Conservation (phyloP, 169 alveolate genomes). For the Cytauxzoon felis region DNA sequence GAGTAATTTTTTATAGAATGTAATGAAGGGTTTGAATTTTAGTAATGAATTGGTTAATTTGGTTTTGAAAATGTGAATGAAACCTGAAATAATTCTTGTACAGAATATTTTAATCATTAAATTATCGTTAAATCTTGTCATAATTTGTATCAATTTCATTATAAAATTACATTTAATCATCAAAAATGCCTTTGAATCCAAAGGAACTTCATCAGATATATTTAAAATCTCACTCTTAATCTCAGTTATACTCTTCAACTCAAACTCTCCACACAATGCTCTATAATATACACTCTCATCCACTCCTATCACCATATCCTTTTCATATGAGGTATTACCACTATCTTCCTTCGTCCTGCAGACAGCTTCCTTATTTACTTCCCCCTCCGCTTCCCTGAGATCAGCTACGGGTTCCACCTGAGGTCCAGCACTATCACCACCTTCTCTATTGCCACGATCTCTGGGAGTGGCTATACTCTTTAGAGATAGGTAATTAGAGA, state of each 20-base stretch:
- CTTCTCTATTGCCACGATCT: too few species aligned
- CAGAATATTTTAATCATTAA: slow-evolving; percentile 5
- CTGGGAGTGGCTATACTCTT: too few species aligned
- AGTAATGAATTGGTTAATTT: slow-evolving; percentile 22
- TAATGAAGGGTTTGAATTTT: not conserved
- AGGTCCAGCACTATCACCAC: too few species aligned
- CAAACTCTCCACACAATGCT: slow-evolving; percentile 1
- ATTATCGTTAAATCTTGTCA: slow-evolving; percentile 4
- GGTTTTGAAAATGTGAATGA: slow-evolving; percentile 22
- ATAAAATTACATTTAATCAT: slow-evolving; percentile 14
- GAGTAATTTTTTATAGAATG: not conserved
- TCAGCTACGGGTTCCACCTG: too few species aligned
- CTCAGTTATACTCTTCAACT: not conserved
- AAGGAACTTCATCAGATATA: not conserved
- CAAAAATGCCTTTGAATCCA: slow-evolving; percentile 16
- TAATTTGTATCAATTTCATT: not conserved
- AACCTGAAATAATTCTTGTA: slow-evolving; percentile 28
- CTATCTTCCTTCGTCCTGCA: too few species aligned
- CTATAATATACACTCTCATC: too few species aligned
- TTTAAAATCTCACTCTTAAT: slow-evolving; percentile 1
- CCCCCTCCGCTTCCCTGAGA: too few species aligned
- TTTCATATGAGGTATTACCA: too few species aligned
- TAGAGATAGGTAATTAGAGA: too few species aligned
- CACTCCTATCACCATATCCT: too few species aligned
- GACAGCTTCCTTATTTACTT: too few species aligned